A percentile compares a stretch with the other conserved stretches of the same genome.
Conservation (phyloP, 2,329 filamentous ascomycete genomes). For the Rasamsonia emersonii region DNA sequence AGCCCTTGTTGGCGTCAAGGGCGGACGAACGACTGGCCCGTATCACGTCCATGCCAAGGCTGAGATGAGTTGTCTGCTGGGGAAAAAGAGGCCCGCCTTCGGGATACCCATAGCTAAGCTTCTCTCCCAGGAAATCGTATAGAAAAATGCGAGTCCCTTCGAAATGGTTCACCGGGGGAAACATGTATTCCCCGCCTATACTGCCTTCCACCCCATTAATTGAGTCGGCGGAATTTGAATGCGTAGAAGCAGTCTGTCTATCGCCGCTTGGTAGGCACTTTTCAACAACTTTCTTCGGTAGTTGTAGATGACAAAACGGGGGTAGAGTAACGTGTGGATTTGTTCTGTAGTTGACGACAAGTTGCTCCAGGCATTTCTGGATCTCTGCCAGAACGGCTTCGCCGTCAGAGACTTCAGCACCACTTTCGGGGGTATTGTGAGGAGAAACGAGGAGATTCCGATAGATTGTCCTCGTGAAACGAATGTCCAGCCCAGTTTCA, state of each 20-base stretch:
- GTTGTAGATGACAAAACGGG: conserved; percentile 20
- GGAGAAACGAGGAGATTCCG: conserved; percentile 18
- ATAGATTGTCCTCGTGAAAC: conserved; percentile 27
- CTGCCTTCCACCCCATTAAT: conserved; percentile 4
- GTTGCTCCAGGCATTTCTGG: conserved; percentile 12
- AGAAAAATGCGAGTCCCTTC: conserved; percentile 18
- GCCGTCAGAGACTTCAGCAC: conserved; percentile 1
- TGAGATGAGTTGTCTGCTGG: conserved; percentile 21
- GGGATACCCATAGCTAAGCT: conserved; percentile 23
- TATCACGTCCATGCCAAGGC: conserved; percentile 20
- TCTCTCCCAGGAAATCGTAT: conserved; percentile 25
- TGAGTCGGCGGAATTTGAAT: background rate
- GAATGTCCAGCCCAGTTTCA: conserved; percentile 29
- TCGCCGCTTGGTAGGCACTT: no score
- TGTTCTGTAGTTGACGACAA: conserved; percentile 12
- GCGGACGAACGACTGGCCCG: conserved; percentile 3
- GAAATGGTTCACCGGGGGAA: conserved; percentile 23
- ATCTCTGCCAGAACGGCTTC: conserved; percentile 15
- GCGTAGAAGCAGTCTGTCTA: no score
- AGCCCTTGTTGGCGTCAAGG: conserved; percentile 3
- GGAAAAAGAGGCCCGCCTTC: conserved; percentile 25
- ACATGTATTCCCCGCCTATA: conserved; percentile 25
- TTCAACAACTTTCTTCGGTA: conserved; percentile 19
- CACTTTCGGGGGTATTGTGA: no score
- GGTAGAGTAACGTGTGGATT: background rate